Conservation (phyloP, 257 asterid genomes). For the Solanum chaucha region DNA sequence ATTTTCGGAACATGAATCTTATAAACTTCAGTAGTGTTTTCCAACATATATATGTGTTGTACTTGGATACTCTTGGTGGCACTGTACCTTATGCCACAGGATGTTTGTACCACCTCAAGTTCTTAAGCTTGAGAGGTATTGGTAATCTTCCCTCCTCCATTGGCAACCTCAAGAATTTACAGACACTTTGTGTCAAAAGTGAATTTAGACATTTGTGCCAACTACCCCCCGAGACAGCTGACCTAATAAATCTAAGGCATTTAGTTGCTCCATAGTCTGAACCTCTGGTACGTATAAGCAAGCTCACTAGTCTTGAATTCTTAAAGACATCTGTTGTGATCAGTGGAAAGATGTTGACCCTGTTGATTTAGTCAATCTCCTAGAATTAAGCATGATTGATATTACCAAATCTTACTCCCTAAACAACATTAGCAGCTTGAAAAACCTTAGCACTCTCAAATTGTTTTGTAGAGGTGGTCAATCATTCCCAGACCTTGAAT, state of each 20-base stretch:
- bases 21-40: too few relatives aligned
- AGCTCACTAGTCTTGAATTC: too few relatives aligned
- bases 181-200: neutral
- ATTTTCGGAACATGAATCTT: neutral
- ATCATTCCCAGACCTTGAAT: neutral
- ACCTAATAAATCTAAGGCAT: neutral
- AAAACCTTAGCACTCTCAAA: neutral
- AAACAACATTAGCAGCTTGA: neutral
- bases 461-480: neutral
- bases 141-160: neutral
- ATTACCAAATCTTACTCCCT: neutral
- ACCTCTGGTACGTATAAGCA: too few relatives aligned
- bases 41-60: neutral
- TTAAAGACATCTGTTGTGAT: too few relatives aligned
- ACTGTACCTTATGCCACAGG: neutral
- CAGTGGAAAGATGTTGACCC: neutral
- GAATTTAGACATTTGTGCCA: neutral
- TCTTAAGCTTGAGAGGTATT: neutral
- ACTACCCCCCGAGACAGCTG: neutral
- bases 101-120: neutral
- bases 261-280: neutral
- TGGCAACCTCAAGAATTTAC: neutral
- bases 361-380: neutral
- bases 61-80: neutral
- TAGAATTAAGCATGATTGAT: neutral